Evolutionary conservation across 805 yeast genomes (phyloP), one percentile per base, ranked within the genome.

Genomic region (Clavispora carvajalis): DNA sequence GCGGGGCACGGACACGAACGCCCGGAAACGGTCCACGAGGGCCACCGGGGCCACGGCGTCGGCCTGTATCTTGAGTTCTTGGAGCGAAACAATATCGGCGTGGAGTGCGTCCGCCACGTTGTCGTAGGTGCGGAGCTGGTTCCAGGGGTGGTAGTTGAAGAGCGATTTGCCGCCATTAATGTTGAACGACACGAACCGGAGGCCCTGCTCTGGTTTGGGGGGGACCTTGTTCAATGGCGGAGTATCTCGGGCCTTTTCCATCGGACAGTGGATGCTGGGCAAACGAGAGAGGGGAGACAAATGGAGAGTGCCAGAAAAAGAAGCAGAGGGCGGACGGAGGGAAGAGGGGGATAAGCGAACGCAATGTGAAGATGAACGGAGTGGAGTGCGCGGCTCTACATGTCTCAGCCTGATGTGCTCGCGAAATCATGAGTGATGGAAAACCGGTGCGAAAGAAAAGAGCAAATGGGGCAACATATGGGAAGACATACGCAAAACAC

Each of bases 81-180:
- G 98, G 13, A 93, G 69, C 4, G 95, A 74, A n/a, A 90, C 67
- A 12, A 91, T 69, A 55, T 93, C 98, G 1, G 84, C 86, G 15
- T 74, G 53, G 45, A 90, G 61, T 31, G 65, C 58, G 3, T 63
- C 55, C 45, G 89, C 80, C 53, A 82, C 66, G 8, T 53, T 47
- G 24, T 63, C 59, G 36, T 61, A 70, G 15, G 67, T 58, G 22
- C 67, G 57, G 25, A 73, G 68, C 12, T 47, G 45, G 40, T 77
- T 80, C 91, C 96, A 91, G 1, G 97, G 97, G 45, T 80, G 77
- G 57, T 86, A 87, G 52, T 85, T 82, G 57, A 82, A 78, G 22
- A 91, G 64, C 0, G 96, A 89, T 38, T 87, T 77, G 38, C 80
- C 60, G 0, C 96, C 96, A 54, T 89, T 91, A 34, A 88, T 84